Base-by-base conservation (phyloP, 495 filamentous ascomycete genomes). In the Aspergillus funiculosus region DNA sequence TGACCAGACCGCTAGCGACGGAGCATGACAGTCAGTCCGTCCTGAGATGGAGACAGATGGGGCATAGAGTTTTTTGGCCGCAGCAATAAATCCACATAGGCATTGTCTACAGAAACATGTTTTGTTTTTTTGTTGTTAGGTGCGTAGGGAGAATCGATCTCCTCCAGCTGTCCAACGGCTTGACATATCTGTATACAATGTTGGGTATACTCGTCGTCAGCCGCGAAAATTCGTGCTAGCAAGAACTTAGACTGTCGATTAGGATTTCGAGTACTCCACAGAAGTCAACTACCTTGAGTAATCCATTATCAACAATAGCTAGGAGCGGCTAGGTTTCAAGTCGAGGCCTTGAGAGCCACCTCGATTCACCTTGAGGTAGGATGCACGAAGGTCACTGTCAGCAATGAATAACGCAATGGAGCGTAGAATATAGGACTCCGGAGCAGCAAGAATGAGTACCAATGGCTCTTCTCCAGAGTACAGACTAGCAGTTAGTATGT, bases 41-140 rank as follows among this genome's bases (percentile, higher is more conserved):
- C 8, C 17, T 9, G 13, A 11, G 15, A 38, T 4, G 19, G 13
- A 38, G 8, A 38, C 30, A 10, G 35, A 8, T 38, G 17, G 15
- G 19, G 19, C 15, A 38, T 38, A 38, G 17, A 22, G 35, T 38
- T 38, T 38, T 32, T 38, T 21, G 35, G 17, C 17, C 15, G 35
- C 35, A 38, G 35, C 6, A 38, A 38, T 8, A 38, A 38, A 37
- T 22, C 17, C 35, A 38, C 17, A 11, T 11, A 15, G 6, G 6
- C 4, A 15, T n/a, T 34, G 13, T 34, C 6, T 34, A 38, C 19
- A 20, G 19, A 22, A 20, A 38, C 17, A 20, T 38, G 35, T 38
- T 38, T 38, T 28, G n/a, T 28, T 3, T 28, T 28, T 28, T 28
- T 7, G 35, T 9, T 38, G 35, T 38, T 38, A 38, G 35, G 35